A percentile compares a stretch with the other conserved stretches of the same genome.
Evolutionary conservation across 2,329 filamentous ascomycete genomes (phyloP).

Genomic region (Tolypocladium endophyticum): DNA sequence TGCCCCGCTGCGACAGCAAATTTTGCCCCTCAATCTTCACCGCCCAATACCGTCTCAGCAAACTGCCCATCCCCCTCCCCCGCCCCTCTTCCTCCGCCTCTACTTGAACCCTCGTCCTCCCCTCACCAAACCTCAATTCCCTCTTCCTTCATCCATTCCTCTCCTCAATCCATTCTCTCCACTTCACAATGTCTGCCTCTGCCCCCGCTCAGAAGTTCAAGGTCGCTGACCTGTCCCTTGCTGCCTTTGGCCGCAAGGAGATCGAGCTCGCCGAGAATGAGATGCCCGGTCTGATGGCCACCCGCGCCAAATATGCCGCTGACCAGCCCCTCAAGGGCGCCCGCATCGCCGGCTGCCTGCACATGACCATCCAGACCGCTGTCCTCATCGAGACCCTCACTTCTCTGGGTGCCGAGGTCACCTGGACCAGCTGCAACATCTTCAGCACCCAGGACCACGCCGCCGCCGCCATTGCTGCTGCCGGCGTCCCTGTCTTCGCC

Average conservation of each 20-base stretch:
- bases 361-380: constrained; percentile 99
- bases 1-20: constrained; percentile 1
- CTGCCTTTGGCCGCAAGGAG: constrained; percentile 97
- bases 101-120: constrained; percentile 13
- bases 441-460: constrained; percentile 99
- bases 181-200: constrained; percentile 57
- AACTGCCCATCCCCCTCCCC: background rate
- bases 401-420: constrained; percentile 92
- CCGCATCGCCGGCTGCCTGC: constrained; percentile 93
- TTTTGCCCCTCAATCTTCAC: constrained; percentile 6
- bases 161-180: constrained; percentile 7
- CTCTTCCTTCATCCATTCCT: constrained; percentile 7
- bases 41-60: constrained; percentile 6
- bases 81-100: constrained; percentile 1
- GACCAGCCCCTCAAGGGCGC: constrained; percentile 93
- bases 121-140: constrained; percentile 4
- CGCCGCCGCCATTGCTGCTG: constrained; percentile 89
- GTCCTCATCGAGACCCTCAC: constrained; percentile 98
- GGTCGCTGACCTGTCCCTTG: constrained; percentile 95
- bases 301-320: constrained; percentile 76
- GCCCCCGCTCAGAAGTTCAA: constrained; percentile 92
- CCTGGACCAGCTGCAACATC: constrained; percentile 99
- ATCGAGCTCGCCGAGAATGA: constrained; percentile 94
- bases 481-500: constrained; percentile 76
- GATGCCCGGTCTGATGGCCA: constrained; percentile 98